Evolutionary conservation across 2,329 filamentous ascomycete species (phyloP), one percentile per base, ranked within the genome.

Genomic region (Aureobasidium sp.): DNA sequence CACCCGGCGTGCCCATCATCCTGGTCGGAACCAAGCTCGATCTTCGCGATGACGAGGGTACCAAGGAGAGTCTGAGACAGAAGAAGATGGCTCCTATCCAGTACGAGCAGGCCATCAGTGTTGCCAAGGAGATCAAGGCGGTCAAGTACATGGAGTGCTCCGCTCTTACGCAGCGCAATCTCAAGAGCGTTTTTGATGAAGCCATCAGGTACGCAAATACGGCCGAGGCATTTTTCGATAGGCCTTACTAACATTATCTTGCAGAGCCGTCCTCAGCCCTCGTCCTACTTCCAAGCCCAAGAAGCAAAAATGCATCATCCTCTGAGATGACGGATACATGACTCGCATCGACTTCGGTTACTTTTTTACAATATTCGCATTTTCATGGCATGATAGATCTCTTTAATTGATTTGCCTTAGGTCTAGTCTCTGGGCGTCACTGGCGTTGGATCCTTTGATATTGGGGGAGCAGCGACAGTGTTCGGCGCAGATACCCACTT

Each of bases 101-200:
- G 51, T 97, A 95, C 71, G 89, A 95, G 70, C 88, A 95, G 71
- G 93, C 90, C 34, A 78, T 95, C 58, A 75, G 84, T 60, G 87
- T 91, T 59, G 89, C 90, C 58, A 94, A 94, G 75, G 90, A 96
- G 65, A 96, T 98, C 72, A 86, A 83, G 68, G 91, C 93, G 40
- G 88, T 93, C 74, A 97, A 96, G 75, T 98, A 98, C 73, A 80
- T 97, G 37, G 93, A 98, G 74, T 98, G 93, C 75, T 97, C 93
- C 49, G 93, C 93, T 42, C 77, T 98, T 61, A 98, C 93, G 32
- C 93, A 97, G 77, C 80, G 91, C 66, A 96, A 96, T 71, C 73
- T 98, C 63, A 98, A 98, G 84, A 95, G 89, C 65, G 93, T 98
- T 44, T 98, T 98, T 68, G 93, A 98, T 67, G 91, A 96, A 74